Evolutionary conservation across 2,329 filamentous ascomycete genomes (phyloP).

Genomic region (Emergomyces pasteurianus): DNA sequence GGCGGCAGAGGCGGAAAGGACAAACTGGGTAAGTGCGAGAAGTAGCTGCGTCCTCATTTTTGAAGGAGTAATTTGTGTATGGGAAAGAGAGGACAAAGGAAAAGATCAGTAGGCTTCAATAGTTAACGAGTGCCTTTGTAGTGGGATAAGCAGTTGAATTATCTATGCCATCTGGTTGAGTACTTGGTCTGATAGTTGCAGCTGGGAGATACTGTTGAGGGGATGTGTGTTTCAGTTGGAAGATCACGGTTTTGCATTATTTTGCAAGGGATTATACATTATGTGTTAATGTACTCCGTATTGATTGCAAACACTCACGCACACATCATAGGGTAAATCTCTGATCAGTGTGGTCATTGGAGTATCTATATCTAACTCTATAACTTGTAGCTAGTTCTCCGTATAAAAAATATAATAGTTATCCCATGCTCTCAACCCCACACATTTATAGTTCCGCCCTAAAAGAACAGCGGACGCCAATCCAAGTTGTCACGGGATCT

Average conservation of each 20-base stretch:
- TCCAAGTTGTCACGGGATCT: too few species aligned
- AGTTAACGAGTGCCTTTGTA: not conserved
- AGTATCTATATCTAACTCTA: not conserved
- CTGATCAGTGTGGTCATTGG: too few species aligned
- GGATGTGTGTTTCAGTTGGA: too few species aligned
- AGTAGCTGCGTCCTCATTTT: not conserved
- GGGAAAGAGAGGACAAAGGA: not conserved
- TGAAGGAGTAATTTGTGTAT: not conserved
- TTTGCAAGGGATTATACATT: not conserved
- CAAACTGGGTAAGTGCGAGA: slow-evolving; percentile 5
- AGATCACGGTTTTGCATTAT: too few species aligned
- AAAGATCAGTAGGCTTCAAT: too few species aligned
- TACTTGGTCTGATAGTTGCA: not conserved
- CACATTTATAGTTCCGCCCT: too few species aligned
- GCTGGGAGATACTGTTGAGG: not conserved
- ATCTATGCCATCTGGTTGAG: not conserved
- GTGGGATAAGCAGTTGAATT: not conserved
- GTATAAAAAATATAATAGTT: too few species aligned
- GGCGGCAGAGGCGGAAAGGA: not conserved
- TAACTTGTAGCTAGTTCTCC: too few species aligned
- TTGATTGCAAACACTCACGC: not conserved
- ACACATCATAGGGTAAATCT: too few species aligned
- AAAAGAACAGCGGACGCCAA: too few species aligned
- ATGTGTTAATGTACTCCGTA: not conserved
- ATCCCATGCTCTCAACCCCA: too few species aligned